Percentiles rank a stretch among this genome's conserved stretches.
These are phyloP conservation scores for Candida gigantensis DNA, from an alignment of 1,139 yeast species.

Conservation along the genomic window DNA sequence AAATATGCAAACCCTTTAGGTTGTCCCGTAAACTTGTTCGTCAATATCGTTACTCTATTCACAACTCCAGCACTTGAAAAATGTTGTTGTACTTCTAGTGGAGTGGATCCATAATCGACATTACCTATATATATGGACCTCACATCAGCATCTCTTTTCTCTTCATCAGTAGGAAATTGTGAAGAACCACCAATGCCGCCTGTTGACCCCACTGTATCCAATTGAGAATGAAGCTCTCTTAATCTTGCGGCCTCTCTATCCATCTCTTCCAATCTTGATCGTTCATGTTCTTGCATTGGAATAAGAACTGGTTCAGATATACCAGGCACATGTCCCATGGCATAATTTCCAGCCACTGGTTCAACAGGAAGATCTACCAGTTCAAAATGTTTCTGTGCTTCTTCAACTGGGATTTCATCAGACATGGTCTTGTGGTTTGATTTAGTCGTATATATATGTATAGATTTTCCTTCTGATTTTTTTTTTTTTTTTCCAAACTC, in stretches of 20 bases:
- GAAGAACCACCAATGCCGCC: slow-evolving; percentile 7
- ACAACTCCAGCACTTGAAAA: slow-evolving; percentile 76
- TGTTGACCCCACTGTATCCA: slow-evolving; percentile 15
- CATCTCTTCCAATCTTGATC: slow-evolving; percentile 25
- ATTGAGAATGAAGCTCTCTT: slow-evolving; percentile 27
- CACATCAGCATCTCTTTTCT: slow-evolving; percentile 57
- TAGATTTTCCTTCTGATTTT: slow-evolving; percentile 1
- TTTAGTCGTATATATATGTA: background rate
- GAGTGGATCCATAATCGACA: slow-evolving; percentile 78
- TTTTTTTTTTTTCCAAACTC: slow-evolving; percentile 4
- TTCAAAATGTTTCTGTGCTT: too few species aligned
- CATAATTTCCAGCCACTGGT: slow-evolving; percentile 4
- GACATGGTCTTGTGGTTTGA: slow-evolving; percentile 13
- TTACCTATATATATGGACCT: slow-evolving; percentile 86
- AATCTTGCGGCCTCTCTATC: slow-evolving; percentile 31
- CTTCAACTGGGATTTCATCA: slow-evolving; percentile 17
- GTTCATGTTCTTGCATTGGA: too few species aligned
- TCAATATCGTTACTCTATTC: slow-evolving; percentile 78
- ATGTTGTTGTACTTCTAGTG: slow-evolving; percentile 78
- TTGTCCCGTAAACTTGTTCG: slow-evolving; percentile 70
- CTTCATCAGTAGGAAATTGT: slow-evolving; percentile 30
- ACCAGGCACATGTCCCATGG: too few species aligned
- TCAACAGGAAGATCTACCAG: slow-evolving; percentile 2
- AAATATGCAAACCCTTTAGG: slow-evolving; percentile 88
- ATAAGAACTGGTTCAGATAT: too few species aligned